Conservation (phyloP, 1,139 yeast genomes). For the Saccharomyces hybrid region DNA sequence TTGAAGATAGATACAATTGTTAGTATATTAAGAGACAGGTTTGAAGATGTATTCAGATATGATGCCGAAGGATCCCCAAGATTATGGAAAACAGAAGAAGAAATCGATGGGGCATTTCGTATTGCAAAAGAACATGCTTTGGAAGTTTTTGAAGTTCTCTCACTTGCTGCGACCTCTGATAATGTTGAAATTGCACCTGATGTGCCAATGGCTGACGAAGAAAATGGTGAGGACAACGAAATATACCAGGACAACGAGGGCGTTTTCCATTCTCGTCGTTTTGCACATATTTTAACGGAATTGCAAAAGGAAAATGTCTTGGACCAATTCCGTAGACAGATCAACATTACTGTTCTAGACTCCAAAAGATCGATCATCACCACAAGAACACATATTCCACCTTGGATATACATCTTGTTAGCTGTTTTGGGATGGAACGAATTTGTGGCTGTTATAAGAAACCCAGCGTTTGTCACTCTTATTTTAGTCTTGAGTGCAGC, state of each 20-base stretch:
- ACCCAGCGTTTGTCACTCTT: constrained; percentile 66
- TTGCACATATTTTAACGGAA: constrained; percentile 53
- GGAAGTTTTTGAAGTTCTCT: constrained; percentile 49
- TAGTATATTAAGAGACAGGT: constrained; percentile 53
- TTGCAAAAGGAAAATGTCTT: constrained; percentile 51
- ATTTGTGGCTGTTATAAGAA: constrained; percentile 77
- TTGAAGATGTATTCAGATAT: constrained; percentile 77
- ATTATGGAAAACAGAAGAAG: constrained; percentile 67
- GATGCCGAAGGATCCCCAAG: constrained; percentile 78
- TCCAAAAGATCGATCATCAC: constrained; percentile 71
- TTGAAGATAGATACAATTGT: constrained; percentile 53
- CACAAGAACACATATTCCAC: constrained; percentile 70
- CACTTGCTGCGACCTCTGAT: constrained; percentile 48
- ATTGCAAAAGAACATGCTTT: constrained; percentile 53
- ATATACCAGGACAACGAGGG: constrained; percentile 37
- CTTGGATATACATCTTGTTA: constrained; percentile 67
- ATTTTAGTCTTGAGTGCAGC: constrained; percentile 51
- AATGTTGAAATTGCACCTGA: constrained; percentile 53
- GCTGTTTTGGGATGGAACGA: constrained; percentile 92
- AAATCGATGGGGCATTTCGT: constrained; percentile 60
- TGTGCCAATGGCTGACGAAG: constrained; percentile 33
- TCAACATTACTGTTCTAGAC: constrained; percentile 77
- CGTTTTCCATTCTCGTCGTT: constrained; percentile 31
- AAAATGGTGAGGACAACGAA: constrained; percentile 37
- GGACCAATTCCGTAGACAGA: constrained; percentile 61